These are phyloP conservation scores for Ceratocystiopsis sp. DNA, from an alignment of 2,329 filamentous ascomycete genomes.

Conservation along the genomic window DNA sequence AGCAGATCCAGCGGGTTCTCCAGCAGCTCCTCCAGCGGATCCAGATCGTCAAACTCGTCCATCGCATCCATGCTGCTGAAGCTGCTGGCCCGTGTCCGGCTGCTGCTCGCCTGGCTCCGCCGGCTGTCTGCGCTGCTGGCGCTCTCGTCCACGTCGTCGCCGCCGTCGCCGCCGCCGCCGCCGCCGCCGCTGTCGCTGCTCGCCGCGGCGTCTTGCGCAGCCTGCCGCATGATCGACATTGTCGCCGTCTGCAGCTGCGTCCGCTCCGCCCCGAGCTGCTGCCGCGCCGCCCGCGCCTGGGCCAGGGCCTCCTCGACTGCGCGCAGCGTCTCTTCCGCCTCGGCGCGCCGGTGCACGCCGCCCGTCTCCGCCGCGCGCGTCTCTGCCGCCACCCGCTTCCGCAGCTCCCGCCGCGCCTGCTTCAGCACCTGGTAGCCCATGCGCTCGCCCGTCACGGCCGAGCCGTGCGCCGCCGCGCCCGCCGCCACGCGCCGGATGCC, in stretches of 20 bases:
- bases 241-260: conserved; percentile 10
- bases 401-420: conserved; percentile 8
- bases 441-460: conserved; percentile 8
- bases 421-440: conserved; percentile 11
- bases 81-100: too few relatives aligned
- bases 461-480: conserved; percentile 7
- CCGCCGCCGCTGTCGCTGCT: background rate
- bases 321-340: conserved; percentile 1
- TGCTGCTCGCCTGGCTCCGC: too few relatives aligned
- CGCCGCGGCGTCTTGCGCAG: conserved; percentile 13
- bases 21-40: too few relatives aligned
- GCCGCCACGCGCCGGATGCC: conserved; percentile 12
- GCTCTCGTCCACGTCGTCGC: background rate
- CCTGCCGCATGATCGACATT: conserved; percentile 16
- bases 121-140: background rate
- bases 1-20: too few relatives aligned
- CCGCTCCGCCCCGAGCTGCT: conserved; percentile 8
- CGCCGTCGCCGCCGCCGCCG: background rate
- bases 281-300: conserved; percentile 8
- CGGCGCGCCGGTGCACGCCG: background rate
- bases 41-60: too few relatives aligned
- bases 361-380: too few relatives aligned
- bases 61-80: too few relatives aligned
- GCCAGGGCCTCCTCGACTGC: conserved; percentile 12
- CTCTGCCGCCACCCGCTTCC: background rate